phyloP scores from a whole-genome alignment of 2,329 filamentous ascomycete genomes.

The Lachnellula occidentalis region DNA sequence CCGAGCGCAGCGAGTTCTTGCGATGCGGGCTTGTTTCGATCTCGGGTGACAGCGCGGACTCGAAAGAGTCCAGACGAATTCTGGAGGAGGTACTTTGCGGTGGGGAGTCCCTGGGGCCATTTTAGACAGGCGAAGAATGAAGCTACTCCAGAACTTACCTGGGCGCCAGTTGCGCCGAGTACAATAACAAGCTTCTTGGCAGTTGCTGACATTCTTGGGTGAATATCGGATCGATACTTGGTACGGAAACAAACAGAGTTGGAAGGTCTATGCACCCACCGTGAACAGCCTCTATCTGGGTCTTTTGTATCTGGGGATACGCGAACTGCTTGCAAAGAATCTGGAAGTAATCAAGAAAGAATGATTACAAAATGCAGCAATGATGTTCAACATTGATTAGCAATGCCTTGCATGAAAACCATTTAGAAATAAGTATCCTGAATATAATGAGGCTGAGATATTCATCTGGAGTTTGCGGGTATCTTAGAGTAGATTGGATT shows the following conservation, averaged over 20 bases:
- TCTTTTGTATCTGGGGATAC: background rate
- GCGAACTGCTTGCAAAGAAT: background rate
- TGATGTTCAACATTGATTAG: background rate
- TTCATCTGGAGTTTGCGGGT: too few relatives aligned
- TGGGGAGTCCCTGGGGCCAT: conserved; percentile 44
- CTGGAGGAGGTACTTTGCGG: conserved; percentile 39
- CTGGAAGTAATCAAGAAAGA: background rate
- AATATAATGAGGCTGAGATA: too few relatives aligned
- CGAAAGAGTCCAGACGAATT: conserved; percentile 41
- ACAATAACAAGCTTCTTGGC: conserved; percentile 34
- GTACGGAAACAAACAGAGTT: too few relatives aligned
- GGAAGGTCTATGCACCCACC: too few relatives aligned
- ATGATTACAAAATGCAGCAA: background rate
- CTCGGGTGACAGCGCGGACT: conserved; percentile 46
- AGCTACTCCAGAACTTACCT: conserved; percentile 42
- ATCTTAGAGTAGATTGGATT: too few relatives aligned
- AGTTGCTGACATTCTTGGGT: background rate
- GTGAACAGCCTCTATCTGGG: background rate
- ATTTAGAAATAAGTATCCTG: too few relatives aligned
- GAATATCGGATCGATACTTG: too few relatives aligned
- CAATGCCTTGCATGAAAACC: too few relatives aligned
- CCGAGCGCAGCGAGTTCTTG: conserved; percentile 6
- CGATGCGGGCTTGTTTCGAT: conserved; percentile 28
- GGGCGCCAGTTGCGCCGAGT: conserved; percentile 41
- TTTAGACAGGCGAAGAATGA: background rate